Base-by-base conservation (phyloP, 2,329 filamentous ascomycete genomes). In the Lecanosticta acicola region DNA sequence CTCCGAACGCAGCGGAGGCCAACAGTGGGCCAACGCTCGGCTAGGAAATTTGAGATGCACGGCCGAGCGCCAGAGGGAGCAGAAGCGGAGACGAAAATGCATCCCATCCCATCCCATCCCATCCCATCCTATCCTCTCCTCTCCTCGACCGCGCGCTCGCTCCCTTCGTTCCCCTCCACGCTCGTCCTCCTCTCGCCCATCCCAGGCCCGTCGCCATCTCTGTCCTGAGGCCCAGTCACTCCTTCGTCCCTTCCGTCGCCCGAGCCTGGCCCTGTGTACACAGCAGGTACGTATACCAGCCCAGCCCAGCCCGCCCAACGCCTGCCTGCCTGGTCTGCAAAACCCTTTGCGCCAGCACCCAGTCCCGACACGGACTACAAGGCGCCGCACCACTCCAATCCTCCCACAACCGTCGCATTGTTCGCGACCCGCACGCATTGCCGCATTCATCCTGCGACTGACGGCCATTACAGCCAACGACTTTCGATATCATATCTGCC, bases 401-500 rank as follows among this genome's bases (percentile, higher is more conserved):
- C n/a, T n/a, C n/a, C n/a, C n/a, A n/a, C n/a, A n/a, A n/a, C n/a
- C n/a, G n/a, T n/a, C n/a, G 24, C 24, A 29, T 29, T 11, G 5
- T 29, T 5, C 24, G 24, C 24, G 24, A 5, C 7, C 24, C 7
- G 24, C 24, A 29, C 24, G 24, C 5, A 5, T 29, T 11, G 11
- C 11, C 11, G 24, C 24, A 29, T 7, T 29, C 24, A 11, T 29
- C 5, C 24, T 5, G 24, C 5, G 11, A 29, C 24, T 29, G 24
- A 29, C 24, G 24, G 7, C 24, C 5, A 39, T 19, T 20, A 3
- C 46, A 44, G 41, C 46, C 41, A 24, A 29, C 19, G 40, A 48
- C 41, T 36, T 38, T 37, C n/a, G 39, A 32, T 41, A 43, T 29
- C 11, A 29, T 41, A 40, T 21, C 32, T 19, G 43, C 37, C 24